These are phyloP conservation scores for Hemisphaericaspora subhashii DNA, from an alignment of 1,139 yeast genomes.

Conservation along the genomic window DNA sequence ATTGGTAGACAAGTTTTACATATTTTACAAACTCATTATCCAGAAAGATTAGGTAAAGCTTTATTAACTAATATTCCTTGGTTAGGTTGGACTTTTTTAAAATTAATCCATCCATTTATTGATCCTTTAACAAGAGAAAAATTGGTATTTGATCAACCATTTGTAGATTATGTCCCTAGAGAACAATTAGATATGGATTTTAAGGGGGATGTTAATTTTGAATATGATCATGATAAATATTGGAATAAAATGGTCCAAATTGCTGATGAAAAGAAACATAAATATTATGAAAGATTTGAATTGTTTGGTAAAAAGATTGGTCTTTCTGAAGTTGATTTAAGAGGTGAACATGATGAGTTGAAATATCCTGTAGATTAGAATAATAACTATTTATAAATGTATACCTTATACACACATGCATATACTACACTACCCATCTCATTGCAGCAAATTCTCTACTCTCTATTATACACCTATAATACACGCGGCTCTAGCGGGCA, in stretches of 20 bases:
- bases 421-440: neutral
- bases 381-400: neutral
- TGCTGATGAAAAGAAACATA: conserved; percentile 35
- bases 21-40: conserved; percentile 60
- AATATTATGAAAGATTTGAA: conserved; percentile 39
- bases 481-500: too few relatives aligned
- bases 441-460: neutral
- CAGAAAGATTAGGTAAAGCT: conserved; percentile 50
- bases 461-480: neutral
- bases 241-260: conserved; percentile 46
- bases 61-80: conserved; percentile 49
- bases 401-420: neutral
- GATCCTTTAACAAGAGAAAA: conserved; percentile 52
- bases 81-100: conserved; percentile 49
- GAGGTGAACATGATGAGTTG: conserved; percentile 54
- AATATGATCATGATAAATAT: conserved; percentile 42
- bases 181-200: conserved; percentile 50
- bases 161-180: conserved; percentile 44
- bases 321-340: conserved; percentile 67
- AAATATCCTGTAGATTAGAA: conserved; percentile 33
- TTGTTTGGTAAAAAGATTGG: conserved; percentile 43
- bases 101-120: conserved; percentile 48
- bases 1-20: conserved; percentile 74
- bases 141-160: conserved; percentile 50
- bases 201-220: conserved; percentile 43